Conservation (phyloP, 805 yeast genomes). For the Hanseniaspora clermontiae region DNA sequence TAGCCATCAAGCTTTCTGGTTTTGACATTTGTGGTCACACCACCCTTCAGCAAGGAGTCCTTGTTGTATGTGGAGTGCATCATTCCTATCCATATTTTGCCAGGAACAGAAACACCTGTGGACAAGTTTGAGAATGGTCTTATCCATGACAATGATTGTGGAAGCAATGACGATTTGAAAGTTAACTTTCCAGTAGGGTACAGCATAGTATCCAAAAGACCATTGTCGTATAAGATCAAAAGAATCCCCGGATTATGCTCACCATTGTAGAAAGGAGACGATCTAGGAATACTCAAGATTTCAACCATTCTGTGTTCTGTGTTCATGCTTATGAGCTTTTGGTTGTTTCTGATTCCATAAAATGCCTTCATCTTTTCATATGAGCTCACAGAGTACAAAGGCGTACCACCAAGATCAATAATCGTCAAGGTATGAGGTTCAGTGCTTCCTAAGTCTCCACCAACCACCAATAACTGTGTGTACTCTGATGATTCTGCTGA, state of each 20-base stretch:
- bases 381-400: conserved; percentile 67
- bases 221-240: conserved; percentile 46
- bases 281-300: conserved; percentile 42
- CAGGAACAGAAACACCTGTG: conserved; percentile 42
- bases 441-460: conserved; percentile 42
- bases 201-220: conserved; percentile 49
- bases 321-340: conserved; percentile 44
- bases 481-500: conserved; percentile 69
- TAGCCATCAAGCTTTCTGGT: conserved; percentile 30
- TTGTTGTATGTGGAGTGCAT: conserved; percentile 37
- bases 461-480: conserved; percentile 59
- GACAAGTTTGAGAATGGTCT: conserved; percentile 57
- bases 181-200: conserved; percentile 45
- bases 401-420: conserved; percentile 68
- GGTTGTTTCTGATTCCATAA: conserved; percentile 49
- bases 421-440: conserved; percentile 38
- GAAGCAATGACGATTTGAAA: conserved; percentile 49
- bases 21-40: conserved; percentile 43
- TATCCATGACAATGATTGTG: conserved; percentile 68
- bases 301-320: conserved; percentile 33
- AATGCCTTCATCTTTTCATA: conserved; percentile 71
- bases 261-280: conserved; percentile 70
- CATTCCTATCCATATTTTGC: conserved; percentile 70
- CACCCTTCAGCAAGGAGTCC: conserved; percentile 57
- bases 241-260: conserved; percentile 62